Percentiles rank a stretch among this genome's conserved stretches.
Conservation (phyloP, 441 rosid genomes). For the Pelargonium australe region DNA sequence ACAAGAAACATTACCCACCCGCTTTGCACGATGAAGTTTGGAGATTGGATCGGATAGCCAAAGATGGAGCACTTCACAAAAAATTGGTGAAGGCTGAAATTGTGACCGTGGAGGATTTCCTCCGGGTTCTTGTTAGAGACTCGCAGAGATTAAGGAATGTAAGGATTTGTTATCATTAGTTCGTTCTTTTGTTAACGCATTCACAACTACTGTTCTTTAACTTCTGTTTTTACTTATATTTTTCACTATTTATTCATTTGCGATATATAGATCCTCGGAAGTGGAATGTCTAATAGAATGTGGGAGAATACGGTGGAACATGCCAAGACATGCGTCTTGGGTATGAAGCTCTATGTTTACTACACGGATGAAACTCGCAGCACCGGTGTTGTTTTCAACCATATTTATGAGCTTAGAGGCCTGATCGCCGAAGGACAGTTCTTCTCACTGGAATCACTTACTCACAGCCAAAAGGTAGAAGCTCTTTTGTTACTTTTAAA, state of each 20-base stretch:
- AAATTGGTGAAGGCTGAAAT: constrained; percentile 31
- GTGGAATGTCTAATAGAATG: constrained; percentile 34
- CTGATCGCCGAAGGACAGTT: constrained; percentile 20
- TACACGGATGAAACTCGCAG: constrained; percentile 14
- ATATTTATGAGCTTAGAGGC: constrained; percentile 41
- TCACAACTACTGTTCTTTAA: neutral
- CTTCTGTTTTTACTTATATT: too few relatives aligned
- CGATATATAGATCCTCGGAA: constrained; percentile 44
- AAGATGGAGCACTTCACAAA: constrained; percentile 40
- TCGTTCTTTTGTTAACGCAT: neutral
- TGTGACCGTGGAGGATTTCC: constrained; percentile 41
- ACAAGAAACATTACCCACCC: constrained; percentile 77
- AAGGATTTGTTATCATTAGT: constrained; percentile 19
- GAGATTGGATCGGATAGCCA: constrained; percentile 67
- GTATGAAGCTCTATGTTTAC: constrained; percentile 36
- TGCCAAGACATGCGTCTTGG: constrained; percentile 51
- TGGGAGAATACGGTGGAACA: constrained; percentile 58
- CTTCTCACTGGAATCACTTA: constrained; percentile 4
- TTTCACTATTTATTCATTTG: too few relatives aligned
- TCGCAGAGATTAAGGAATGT: constrained; percentile 40
- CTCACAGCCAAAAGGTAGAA: constrained; percentile 8
- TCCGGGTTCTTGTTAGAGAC: constrained; percentile 28
- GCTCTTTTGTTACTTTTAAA: too few relatives aligned
- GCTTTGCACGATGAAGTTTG: constrained; percentile 49
- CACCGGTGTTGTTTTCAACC: constrained; percentile 43